Conservation (phyloP, 345 rosid species). For the Populus euphratica region DNA sequence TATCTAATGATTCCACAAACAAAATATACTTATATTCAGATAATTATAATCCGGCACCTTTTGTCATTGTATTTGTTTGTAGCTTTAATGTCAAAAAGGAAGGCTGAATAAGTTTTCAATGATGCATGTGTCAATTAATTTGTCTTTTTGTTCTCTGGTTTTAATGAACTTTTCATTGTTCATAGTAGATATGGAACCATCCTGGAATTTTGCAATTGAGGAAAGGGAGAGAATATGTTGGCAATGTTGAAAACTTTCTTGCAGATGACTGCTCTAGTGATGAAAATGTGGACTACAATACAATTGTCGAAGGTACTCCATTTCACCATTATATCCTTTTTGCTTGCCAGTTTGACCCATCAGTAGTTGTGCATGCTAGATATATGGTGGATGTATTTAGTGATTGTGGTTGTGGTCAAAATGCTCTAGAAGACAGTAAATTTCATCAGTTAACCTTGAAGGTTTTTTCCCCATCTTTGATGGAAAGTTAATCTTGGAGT, state of each 20-base stretch:
- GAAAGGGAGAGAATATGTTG: conserved; percentile 57
- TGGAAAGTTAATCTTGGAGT: too few relatives aligned
- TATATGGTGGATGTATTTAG: not conserved
- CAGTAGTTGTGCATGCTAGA: not conserved
- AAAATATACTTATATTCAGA: not conserved
- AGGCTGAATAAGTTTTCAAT: not conserved
- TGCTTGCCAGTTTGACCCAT: not conserved
- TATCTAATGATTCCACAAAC: not conserved
- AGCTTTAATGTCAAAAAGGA: not conserved
- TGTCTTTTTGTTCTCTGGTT: not conserved
- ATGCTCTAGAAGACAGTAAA: not conserved
- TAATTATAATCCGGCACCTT: not conserved
- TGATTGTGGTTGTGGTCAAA: not conserved
- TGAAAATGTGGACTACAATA: conserved; percentile 78
- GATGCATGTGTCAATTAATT: not conserved
- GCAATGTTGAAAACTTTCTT: conserved; percentile 57
- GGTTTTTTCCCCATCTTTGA: too few relatives aligned
- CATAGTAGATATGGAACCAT: conserved; percentile 92
- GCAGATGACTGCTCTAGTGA: conserved; percentile 93
- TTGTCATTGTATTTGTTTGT: not conserved
- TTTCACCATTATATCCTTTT: conserved; percentile 7
- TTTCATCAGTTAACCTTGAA: too few relatives aligned
- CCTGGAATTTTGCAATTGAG: conserved; percentile 94
- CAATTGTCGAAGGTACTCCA: conserved; percentile 63
- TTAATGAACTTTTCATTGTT: conserved; percentile 14